phyloP scores from a whole-genome alignment of 2,329 filamentous ascomycete species.

The Aureobasidium namibiae region DNA sequence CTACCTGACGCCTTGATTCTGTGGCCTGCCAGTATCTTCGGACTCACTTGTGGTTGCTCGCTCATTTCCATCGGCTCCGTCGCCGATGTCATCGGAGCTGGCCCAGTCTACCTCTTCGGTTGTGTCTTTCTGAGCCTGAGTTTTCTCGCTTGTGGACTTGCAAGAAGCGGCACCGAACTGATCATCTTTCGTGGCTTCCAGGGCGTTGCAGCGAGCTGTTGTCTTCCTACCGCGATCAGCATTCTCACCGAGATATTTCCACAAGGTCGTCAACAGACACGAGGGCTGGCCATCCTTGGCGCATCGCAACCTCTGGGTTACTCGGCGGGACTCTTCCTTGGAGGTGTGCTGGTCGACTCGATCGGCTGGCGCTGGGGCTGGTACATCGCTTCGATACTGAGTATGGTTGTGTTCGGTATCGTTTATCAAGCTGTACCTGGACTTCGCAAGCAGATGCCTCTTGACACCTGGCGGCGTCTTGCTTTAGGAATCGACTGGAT shows the following conservation, averaged over 20 bases:
- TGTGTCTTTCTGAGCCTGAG: constrained; percentile 35
- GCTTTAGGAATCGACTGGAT: constrained; percentile 45
- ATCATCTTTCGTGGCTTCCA: constrained; percentile 20
- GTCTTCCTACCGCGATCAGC: constrained; percentile 36
- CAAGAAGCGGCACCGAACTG: constrained; percentile 25
- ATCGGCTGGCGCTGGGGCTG: constrained; percentile 47
- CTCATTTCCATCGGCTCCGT: constrained; percentile 44
- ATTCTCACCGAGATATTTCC: constrained; percentile 42
- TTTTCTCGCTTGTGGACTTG: constrained; percentile 37
- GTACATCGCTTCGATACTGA: constrained; percentile 38
- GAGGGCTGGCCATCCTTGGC: constrained; percentile 44
- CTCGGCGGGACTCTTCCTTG: constrained; percentile 41
- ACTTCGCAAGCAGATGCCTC: constrained; percentile 10
- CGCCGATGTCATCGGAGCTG: constrained; percentile 43
- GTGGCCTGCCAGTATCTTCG: constrained; percentile 24
- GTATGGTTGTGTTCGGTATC: constrained; percentile 29
- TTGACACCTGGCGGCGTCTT: constrained; percentile 20
- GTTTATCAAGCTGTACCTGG: constrained; percentile 31
- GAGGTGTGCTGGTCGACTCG: constrained; percentile 39
- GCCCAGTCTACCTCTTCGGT: constrained; percentile 39
- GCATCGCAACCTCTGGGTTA: constrained; percentile 44
- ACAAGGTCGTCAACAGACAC: constrained; percentile 37
- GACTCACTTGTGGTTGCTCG: constrained; percentile 41
- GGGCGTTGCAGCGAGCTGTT: constrained; percentile 15
- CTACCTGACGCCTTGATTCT: constrained; percentile 16